A percentile compares a stretch with the other conserved stretches of the same genome.
phyloP scores from a whole-genome alignment of 2,329 filamentous ascomycete genomes.

The Lomentospora prolificans region DNA sequence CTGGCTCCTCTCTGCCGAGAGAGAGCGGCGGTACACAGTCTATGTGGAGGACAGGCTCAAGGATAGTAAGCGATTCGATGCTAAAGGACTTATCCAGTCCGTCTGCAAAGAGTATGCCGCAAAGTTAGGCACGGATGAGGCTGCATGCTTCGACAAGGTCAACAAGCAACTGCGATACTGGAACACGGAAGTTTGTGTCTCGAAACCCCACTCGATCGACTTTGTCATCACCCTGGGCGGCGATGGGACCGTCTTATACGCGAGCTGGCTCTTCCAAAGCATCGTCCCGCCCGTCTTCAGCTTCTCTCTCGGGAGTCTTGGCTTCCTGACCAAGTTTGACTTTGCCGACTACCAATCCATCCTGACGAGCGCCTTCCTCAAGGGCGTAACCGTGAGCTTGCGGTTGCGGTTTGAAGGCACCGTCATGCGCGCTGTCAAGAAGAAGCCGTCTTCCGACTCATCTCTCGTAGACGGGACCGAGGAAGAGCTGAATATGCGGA shows the following conservation, averaged over 20 bases:
- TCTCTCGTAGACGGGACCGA: slow-evolving; percentile 25
- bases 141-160: slow-evolving; percentile 24
- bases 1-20: slow-evolving; percentile 70
- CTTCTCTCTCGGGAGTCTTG: slow-evolving; percentile 83
- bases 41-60: slow-evolving; percentile 73
- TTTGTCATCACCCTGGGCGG: slow-evolving; percentile 88
- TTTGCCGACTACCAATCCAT: slow-evolving; percentile 65
- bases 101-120: slow-evolving; percentile 34
- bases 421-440: slow-evolving; percentile 68
- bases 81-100: slow-evolving; percentile 55
- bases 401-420: slow-evolving; percentile 87
- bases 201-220: slow-evolving; percentile 79
- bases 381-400: slow-evolving; percentile 82
- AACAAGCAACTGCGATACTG: slow-evolving; percentile 63
- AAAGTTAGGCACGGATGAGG: slow-evolving; percentile 20
- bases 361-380: slow-evolving; percentile 60
- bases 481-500: slow-evolving; percentile 24
- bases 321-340: slow-evolving; percentile 95
- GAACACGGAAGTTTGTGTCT: slow-evolving; percentile 68
- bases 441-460: slow-evolving; percentile 20
- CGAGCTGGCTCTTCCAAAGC: slow-evolving; percentile 92
- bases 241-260: slow-evolving; percentile 93
- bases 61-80: slow-evolving; percentile 64
- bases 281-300: slow-evolving; percentile 89
- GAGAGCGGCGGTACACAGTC: slow-evolving; percentile 61